Conservation (phyloP, 495 filamentous ascomycete species). For the Penicillium dipodomyicola region DNA sequence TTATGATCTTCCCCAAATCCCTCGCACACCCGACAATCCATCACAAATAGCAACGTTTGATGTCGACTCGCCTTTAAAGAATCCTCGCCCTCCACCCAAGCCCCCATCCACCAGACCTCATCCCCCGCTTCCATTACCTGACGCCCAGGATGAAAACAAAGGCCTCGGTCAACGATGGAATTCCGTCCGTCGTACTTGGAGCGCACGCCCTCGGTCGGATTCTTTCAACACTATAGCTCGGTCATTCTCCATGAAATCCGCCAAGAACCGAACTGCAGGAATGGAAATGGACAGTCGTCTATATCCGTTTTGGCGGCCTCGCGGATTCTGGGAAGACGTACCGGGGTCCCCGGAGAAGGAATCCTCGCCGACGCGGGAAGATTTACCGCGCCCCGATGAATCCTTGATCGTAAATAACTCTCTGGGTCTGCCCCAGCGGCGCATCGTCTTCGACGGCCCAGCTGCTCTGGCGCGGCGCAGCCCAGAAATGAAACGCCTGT, state of each 20-base stretch:
- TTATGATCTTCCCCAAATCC: conserved; percentile 9
- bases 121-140: conserved; percentile 66
- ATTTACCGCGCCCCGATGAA: conserved; percentile 24
- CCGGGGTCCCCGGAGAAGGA: conserved; percentile 36
- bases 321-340: conserved; percentile 65
- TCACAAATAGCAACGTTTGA: conserved; percentile 45
- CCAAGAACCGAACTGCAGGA: conserved; percentile 44
- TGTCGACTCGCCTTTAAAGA: conserved; percentile 68
- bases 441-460: conserved; percentile 43
- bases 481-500: conserved; percentile 33
- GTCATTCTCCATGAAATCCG: conserved; percentile 45
- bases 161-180: conserved; percentile 48
- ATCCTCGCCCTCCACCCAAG: conserved; percentile 68
- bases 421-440: conserved; percentile 54
- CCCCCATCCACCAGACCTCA: conserved; percentile 73
- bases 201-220: conserved; percentile 57
- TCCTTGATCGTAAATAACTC: conserved; percentile 48
- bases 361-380: conserved; percentile 8
- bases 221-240: conserved; percentile 40
- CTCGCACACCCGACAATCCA: conserved; percentile 38
- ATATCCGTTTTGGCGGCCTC: conserved; percentile 81
- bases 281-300: conserved; percentile 54
- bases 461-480: conserved; percentile 41
- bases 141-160: conserved; percentile 42
- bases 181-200: conserved; percentile 57